Base-by-base conservation (phyloP, 2,329 filamentous ascomycete species). In the Penicillium sp. region DNA sequence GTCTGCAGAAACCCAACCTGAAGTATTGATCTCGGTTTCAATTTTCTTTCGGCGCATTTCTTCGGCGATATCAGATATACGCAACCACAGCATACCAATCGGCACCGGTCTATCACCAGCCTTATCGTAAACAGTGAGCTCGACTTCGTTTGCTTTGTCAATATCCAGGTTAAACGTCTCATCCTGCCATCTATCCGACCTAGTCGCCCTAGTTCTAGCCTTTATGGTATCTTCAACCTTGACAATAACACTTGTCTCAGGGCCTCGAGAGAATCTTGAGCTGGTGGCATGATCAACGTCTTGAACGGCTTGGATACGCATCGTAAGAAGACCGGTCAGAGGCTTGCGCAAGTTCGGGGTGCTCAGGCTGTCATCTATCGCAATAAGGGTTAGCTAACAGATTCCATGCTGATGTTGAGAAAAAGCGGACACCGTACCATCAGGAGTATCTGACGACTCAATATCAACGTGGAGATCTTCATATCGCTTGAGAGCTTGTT, bases 31-130 rank as follows among this genome's bases (percentile, higher is more conserved):
- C 75, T 99, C 95, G 15, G 92, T 91, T 79, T 99, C 95, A 65
- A 99, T 96, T 81, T 91, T 96, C 84, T 98, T 98, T 65, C 93
- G 89, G 74, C 95, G 90, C 85, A 99, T 94, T 78, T 99, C 95
- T 75, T 99, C 95, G 1, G 93, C 92, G 67, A 99, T 96, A 76
- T 99, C 95, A 17, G 95, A 96, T 73, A 99, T 94, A 63, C 95
- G 87, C 62, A 99, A 89, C 95, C 95, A 99, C 15, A 98, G 85
- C 85, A 99, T 89, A 60, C 90, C 95, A 71, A 99, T 97, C 46
- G 95, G 95, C 56, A 96, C 88, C 15, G 93, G 90, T 70, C 96
- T 91, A 70, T 97, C 93, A 66, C 90, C 89, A 2, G 93, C 90
- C 80, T 96, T 97, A 77, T 99, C 95, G 78, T 99, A 99, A 11